Evolutionary conservation across 2,329 filamentous ascomycete genomes (phyloP), one percentile per base, ranked within the genome.

Genomic region (Alternaria triticina): DNA sequence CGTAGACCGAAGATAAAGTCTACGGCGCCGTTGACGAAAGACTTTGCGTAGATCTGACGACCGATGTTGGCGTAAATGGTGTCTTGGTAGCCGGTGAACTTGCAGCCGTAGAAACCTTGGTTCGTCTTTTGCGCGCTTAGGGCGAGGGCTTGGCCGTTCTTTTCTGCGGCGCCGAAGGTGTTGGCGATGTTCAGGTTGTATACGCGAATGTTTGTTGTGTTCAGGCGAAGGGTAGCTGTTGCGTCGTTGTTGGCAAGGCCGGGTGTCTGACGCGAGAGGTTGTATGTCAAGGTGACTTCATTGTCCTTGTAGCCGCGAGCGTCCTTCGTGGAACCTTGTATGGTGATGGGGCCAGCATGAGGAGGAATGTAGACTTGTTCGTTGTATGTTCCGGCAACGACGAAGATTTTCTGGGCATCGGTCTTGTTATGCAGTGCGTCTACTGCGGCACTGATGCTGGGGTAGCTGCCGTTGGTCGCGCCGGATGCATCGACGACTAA

Each of bases 131-230:
- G 82, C 2, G 86, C 84, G 44, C 82, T 82, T 6, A 88, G 65
- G 0, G 86, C 86, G 46, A 87, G 78, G 8, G 83, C 85, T 69
- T 87, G 68, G 1, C 67, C 64, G 7, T 47, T 54, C 11, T 46
- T 58, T 2, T 40, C 40, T 10, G 69, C 70, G 6, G 57, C n/a
- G 20, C 72, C 72, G 50, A 66, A 69, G 1, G 69, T 70, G 57
- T 87, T 87, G 54, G 81, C 82, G 4, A 86, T 79, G 70, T 87
- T 86, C 65, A 90, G 77, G 62, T 89, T 90, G 77, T 89, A 90
- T 10, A 89, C 70, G 63, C 83, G 84, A 56, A 89, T 83, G 64
- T 85, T 82, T 1, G 73, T 74, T 1, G 84, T 82, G 70, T 76
- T 77, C 9, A 80, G 78, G 28, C 83, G 79, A 6, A 85, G 71